A percentile compares a stretch with the other conserved stretches of the same genome.
These are phyloP conservation scores for Trichoderma gracile DNA, from an alignment of 2,329 filamentous ascomycete species.

Conservation along the genomic window DNA sequence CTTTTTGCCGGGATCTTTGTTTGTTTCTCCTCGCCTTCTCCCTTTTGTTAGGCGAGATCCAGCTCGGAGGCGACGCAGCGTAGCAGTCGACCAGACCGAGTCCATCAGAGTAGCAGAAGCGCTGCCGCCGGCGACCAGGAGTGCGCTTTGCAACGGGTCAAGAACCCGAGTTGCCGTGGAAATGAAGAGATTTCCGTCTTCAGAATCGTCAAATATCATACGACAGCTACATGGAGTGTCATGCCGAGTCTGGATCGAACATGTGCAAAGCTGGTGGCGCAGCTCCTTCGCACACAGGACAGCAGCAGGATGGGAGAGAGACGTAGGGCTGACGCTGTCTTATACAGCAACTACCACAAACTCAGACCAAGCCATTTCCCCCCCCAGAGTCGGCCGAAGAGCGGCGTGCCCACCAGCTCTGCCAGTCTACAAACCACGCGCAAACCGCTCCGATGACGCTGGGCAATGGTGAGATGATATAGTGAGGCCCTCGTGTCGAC, in stretches of 20 bases:
- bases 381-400: background rate
- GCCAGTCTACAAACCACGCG: background rate
- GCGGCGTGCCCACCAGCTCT: background rate
- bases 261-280: no score
- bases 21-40: no score
- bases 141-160: slow-evolving; percentile 21
- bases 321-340: background rate
- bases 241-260: no score
- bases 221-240: no score
- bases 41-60: background rate
- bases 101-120: slow-evolving; percentile 12
- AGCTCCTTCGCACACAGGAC: background rate
- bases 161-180: background rate
- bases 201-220: no score
- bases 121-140: slow-evolving; percentile 13
- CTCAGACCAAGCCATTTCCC: background rate
- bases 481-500: background rate
- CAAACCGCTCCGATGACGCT: slow-evolving; percentile 1
- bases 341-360: background rate
- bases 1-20: no score
- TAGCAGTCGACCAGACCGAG: background rate
- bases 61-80: slow-evolving; percentile 5
- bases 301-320: background rate
- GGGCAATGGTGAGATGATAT: slow-evolving; percentile 4
- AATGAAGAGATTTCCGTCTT: no score